Conservation (phyloP, 371 early-diverging fungal genomes). For the Lichtheimia corymbifera region DNA sequence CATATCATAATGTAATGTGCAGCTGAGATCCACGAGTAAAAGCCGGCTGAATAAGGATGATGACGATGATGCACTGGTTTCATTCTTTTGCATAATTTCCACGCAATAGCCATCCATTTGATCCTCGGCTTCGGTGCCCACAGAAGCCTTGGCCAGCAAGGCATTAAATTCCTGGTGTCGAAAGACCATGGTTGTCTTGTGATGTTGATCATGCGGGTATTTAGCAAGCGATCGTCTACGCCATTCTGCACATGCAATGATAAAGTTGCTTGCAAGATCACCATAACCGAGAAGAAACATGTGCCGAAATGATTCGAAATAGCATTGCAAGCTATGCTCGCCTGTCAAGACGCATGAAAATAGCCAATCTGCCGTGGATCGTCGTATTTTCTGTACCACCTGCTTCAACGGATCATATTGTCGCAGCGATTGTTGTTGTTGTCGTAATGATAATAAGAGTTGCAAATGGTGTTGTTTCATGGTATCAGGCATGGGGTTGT, state of each 20-base stretch:
- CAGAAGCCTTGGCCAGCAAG: constrained; percentile 51
- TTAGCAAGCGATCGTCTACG: constrained; percentile 16
- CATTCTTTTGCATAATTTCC: constrained; percentile 14
- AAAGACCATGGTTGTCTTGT: constrained; percentile 22
- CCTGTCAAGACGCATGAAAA: constrained; percentile 72
- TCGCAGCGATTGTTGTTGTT: constrained; percentile 1
- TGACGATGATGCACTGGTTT: not conserved
- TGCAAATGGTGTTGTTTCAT: constrained; percentile 46
- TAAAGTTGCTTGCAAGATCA: constrained; percentile 63
- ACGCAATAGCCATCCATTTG: constrained; percentile 28
- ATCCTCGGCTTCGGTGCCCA: constrained; percentile 37
- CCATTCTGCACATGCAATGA: constrained; percentile 59
- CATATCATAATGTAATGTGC: constrained; percentile 61
- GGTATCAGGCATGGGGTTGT: constrained; percentile 37
- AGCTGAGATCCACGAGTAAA: constrained; percentile 47
- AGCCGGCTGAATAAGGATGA: constrained; percentile 22
- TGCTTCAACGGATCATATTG: constrained; percentile 23
- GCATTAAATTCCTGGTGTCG: constrained; percentile 63
- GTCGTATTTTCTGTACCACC: constrained; percentile 52
- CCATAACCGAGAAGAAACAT: constrained; percentile 72
- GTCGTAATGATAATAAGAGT: constrained; percentile 32
- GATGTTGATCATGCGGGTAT: not conserved
- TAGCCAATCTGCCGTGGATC: constrained; percentile 65
- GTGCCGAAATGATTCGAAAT: constrained; percentile 65
- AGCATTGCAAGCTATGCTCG: constrained; percentile 52